A percentile compares a stretch with the other conserved stretches of the same genome.
phyloP scores from a whole-genome alignment of 192 early-diverging fungal species.

The Chytriomyces sp. region DNA sequence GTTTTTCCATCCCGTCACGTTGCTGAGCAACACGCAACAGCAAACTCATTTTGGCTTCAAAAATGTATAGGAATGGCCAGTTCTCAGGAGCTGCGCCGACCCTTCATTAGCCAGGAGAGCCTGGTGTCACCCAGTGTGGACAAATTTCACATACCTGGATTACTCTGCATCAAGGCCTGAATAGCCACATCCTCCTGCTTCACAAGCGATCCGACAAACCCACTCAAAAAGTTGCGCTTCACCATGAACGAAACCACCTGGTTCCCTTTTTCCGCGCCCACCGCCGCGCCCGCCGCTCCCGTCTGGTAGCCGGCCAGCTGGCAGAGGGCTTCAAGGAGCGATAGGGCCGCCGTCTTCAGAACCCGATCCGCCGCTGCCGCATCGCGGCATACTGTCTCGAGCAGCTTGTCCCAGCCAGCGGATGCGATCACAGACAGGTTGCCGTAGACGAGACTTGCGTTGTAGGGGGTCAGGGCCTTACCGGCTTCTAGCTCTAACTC shows the following conservation, averaged over 20 bases:
- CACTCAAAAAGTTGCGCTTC: conserved; percentile 50
- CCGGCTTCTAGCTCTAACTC: not conserved
- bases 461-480: not conserved
- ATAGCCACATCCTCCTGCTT: conserved; percentile 44
- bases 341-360: conserved; percentile 86
- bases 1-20: conserved; percentile 73
- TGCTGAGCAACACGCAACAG: conserved; percentile 78
- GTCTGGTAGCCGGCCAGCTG: conserved; percentile 24
- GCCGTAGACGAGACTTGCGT: conserved; percentile 15
- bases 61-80: conserved; percentile 63
- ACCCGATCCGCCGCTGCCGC: conserved; percentile 79
- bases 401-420: conserved; percentile 65
- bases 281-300: not conserved
- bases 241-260: conserved; percentile 41
- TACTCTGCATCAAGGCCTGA: conserved; percentile 33
- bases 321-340: conserved; percentile 70
- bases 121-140: not conserved
- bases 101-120: not conserved
- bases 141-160: conserved; percentile 28
- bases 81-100: conserved; percentile 22
- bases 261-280: conserved; percentile 24
- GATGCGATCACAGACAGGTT: conserved; percentile 33
- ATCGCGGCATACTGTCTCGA: conserved; percentile 77
- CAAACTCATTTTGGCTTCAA: conserved; percentile 78
- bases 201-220: conserved; percentile 47